Conservation (phyloP, 2,329 filamentous ascomycete species). For the Lachnellula arida region DNA sequence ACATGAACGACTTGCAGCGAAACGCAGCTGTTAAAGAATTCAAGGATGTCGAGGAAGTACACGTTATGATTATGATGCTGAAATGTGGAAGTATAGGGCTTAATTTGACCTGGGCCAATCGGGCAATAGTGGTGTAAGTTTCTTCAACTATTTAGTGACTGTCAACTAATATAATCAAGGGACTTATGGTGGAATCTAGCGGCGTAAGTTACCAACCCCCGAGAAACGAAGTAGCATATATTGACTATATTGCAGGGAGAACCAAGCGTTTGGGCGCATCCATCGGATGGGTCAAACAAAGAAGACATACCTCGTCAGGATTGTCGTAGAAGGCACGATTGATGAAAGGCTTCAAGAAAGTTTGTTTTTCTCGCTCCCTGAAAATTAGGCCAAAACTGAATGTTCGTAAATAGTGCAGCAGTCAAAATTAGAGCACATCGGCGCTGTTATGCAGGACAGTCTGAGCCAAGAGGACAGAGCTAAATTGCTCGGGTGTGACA, state of each 20-base stretch:
- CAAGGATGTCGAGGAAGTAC: constrained; percentile 29
- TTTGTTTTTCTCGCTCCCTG: background rate
- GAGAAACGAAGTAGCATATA: no score
- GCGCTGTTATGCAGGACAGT: background rate
- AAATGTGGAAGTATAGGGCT: constrained; percentile 47
- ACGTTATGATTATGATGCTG: constrained; percentile 45
- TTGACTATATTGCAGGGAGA: constrained; percentile 35
- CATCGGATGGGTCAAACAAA: constrained; percentile 59
- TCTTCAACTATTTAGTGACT: background rate
- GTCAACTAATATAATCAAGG: background rate
- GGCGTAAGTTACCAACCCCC: background rate
- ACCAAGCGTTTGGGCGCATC: constrained; percentile 55
- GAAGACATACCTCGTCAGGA: constrained; percentile 50
- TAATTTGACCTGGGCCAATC: constrained; percentile 51
- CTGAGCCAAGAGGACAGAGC: background rate
- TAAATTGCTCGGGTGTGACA: background rate
- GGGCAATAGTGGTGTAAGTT: constrained; percentile 17
- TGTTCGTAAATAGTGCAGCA: background rate
- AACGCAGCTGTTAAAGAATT: constrained; percentile 41
- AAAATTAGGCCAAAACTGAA: background rate
- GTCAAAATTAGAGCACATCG: background rate
- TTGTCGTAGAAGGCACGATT: constrained; percentile 50
- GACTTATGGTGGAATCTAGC: background rate
- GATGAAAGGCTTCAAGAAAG: constrained; percentile 47
- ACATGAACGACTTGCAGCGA: constrained; percentile 39